Evolutionary conservation across 2,329 filamentous ascomycete genomes (phyloP).

Genomic region (Fusarium sacchari): DNA sequence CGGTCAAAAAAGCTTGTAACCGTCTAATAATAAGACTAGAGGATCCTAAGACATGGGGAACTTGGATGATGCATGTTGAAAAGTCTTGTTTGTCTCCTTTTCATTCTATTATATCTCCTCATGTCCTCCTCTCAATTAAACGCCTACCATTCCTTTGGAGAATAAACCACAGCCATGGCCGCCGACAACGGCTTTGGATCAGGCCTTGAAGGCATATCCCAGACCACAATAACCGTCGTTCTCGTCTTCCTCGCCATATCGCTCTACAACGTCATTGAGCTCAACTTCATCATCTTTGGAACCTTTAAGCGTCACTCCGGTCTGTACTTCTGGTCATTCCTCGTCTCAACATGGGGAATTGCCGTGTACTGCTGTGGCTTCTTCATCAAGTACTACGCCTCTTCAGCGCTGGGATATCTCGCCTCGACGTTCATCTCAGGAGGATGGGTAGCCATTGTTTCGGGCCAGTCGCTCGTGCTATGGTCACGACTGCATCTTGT

Average conservation of each 20-base stretch:
- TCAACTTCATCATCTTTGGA: constrained; percentile 49
- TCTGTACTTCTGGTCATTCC: constrained; percentile 54
- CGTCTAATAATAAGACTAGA: neutral
- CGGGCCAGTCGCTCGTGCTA: constrained; percentile 69
- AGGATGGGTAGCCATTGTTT: constrained; percentile 61
- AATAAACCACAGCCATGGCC: constrained; percentile 8
- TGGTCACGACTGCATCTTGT: constrained; percentile 72
- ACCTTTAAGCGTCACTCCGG: constrained; percentile 50
- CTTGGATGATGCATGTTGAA: neutral
- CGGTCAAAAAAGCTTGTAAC: neutral
- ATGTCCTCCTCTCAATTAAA: neutral
- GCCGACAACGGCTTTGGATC: constrained; percentile 36
- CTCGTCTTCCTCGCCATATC: constrained; percentile 47
- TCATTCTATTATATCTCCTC: no score
- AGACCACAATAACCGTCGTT: constrained; percentile 37
- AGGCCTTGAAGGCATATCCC: constrained; percentile 35
- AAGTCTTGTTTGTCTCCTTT: neutral
- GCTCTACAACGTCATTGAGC: constrained; percentile 51
- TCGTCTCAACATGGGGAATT: constrained; percentile 49
- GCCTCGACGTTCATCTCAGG: constrained; percentile 35
- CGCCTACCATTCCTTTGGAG: neutral
- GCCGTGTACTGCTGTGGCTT: constrained; percentile 56
- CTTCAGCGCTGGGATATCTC: constrained; percentile 32
- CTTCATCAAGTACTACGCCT: constrained; percentile 52
- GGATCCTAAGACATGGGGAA: neutral